Conservation (phyloP, 1,139 yeast species). For the Magnusiomyces paraingens region DNA sequence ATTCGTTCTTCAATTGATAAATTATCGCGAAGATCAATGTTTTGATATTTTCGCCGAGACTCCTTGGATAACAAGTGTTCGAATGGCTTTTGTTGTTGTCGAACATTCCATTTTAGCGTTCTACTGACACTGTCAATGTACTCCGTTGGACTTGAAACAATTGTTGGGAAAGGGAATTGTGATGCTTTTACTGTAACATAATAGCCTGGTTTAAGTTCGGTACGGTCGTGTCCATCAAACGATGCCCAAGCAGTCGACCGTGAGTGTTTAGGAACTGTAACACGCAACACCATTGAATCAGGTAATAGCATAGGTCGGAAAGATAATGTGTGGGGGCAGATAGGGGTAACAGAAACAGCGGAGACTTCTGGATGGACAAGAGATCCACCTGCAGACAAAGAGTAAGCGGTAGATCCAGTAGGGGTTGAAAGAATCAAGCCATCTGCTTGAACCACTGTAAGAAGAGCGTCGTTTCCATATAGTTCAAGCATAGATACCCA, state of each 20-base stretch:
- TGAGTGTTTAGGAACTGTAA: conserved; percentile 68
- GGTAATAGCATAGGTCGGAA: conserved; percentile 84
- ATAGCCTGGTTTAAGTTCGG: conserved; percentile 65
- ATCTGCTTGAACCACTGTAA: conserved; percentile 87
- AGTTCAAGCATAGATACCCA: conserved; percentile 77
- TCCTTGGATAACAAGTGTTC: conserved; percentile 14
- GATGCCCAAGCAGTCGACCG: conserved; percentile 83
- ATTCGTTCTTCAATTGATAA: neutral
- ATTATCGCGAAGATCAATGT: neutral
- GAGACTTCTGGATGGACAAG: conserved; percentile 85
- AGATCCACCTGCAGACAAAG: conserved; percentile 86
- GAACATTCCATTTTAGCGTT: conserved; percentile 77
- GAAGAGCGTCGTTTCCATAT: conserved; percentile 71
- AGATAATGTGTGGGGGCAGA: conserved; percentile 85
- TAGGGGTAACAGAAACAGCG: conserved; percentile 84
- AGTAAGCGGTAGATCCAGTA: conserved; percentile 88
- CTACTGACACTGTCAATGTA: conserved; percentile 79
- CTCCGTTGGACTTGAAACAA: conserved; percentile 65
- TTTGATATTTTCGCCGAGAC: neutral
- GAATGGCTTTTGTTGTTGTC: conserved; percentile 77
- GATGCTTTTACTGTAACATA: conserved; percentile 73
- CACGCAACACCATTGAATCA: conserved; percentile 72
- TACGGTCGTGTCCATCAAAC: conserved; percentile 76
- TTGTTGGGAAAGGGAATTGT: conserved; percentile 82
- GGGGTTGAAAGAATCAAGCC: conserved; percentile 87